Conservation (phyloP, 2,329 filamentous ascomycete genomes). For the Stagonosporopsis rhizophila region DNA sequence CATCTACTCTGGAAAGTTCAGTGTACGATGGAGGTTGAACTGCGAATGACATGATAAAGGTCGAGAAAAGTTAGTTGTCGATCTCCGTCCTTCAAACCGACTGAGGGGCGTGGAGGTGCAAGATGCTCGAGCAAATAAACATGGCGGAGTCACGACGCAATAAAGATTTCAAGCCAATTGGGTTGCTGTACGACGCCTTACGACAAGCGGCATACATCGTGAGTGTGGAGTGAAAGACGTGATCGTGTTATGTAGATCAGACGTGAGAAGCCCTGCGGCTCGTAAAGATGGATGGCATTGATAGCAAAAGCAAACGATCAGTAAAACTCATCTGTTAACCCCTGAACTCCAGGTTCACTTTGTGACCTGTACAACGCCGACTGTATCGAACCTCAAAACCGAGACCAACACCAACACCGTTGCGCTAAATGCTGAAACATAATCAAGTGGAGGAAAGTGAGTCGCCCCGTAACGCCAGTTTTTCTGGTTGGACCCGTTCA, state of each 20-base stretch:
- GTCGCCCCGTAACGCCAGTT: neutral
- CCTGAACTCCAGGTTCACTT: neutral
- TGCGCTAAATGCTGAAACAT: conserved; percentile 20
- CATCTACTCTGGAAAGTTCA: too few relatives aligned
- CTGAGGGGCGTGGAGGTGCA: too few relatives aligned
- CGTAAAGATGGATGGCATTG: neutral
- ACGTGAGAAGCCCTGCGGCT: neutral
- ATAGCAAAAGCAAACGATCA: neutral
- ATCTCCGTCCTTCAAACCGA: too few relatives aligned
- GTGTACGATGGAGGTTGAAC: too few relatives aligned
- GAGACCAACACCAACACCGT: conserved; percentile 17
- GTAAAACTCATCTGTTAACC: conserved; percentile 7
- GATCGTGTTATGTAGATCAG: neutral
- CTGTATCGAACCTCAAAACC: conserved; percentile 4
- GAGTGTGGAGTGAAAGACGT: neutral
- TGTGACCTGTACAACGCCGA: conserved; percentile 10
- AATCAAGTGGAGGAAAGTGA: neutral
- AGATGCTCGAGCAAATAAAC: too few relatives aligned
- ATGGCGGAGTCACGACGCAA: neutral
- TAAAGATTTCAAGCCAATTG: neutral
- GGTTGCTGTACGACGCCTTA: neutral
- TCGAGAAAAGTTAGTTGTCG: too few relatives aligned
- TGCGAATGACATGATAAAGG: too few relatives aligned
- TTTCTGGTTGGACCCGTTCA: conserved; percentile 24
- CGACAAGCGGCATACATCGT: neutral